Conservation (phyloP, 2,329 filamentous ascomycete species). For the Blumeria graminis region DNA sequence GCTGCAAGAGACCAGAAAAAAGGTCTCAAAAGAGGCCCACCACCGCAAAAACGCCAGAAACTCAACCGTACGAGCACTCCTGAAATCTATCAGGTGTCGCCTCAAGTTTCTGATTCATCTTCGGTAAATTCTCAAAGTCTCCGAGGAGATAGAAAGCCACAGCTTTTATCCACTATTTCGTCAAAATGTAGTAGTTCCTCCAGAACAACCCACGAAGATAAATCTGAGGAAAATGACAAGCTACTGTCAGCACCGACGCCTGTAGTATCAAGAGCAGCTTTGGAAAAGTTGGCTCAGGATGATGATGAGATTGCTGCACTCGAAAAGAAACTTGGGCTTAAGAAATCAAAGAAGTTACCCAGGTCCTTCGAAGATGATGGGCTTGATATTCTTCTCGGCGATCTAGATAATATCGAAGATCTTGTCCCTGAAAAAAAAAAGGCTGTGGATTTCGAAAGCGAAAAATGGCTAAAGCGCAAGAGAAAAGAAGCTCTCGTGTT, state of each 20-base stretch:
- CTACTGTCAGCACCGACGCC: slow-evolving; percentile 4
- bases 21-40: slow-evolving; percentile 8
- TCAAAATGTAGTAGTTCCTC: no score
- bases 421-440: slow-evolving; percentile 23
- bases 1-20: slow-evolving; percentile 14
- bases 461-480: slow-evolving; percentile 36
- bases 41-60: slow-evolving; percentile 11
- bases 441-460: slow-evolving; percentile 31
- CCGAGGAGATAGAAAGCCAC: no score
- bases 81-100: no score
- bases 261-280: slow-evolving; percentile 18
- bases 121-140: no score
- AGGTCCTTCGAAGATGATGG: slow-evolving; percentile 63
- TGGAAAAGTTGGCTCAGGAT: slow-evolving; percentile 47
- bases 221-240: not conserved
- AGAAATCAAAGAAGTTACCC: slow-evolving; percentile 45
- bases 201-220: no score
- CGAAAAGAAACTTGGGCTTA: slow-evolving; percentile 69
- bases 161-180: no score
- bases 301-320: slow-evolving; percentile 72
- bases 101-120: no score
- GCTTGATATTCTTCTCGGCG: slow-evolving; percentile 52
- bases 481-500: slow-evolving; percentile 11
- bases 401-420: slow-evolving; percentile 30
- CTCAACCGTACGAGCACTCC: slow-evolving; percentile 1